These are phyloP conservation scores for Cladorrhinum samala DNA, from an alignment of 495 filamentous ascomycete species.

Conservation along the genomic window DNA sequence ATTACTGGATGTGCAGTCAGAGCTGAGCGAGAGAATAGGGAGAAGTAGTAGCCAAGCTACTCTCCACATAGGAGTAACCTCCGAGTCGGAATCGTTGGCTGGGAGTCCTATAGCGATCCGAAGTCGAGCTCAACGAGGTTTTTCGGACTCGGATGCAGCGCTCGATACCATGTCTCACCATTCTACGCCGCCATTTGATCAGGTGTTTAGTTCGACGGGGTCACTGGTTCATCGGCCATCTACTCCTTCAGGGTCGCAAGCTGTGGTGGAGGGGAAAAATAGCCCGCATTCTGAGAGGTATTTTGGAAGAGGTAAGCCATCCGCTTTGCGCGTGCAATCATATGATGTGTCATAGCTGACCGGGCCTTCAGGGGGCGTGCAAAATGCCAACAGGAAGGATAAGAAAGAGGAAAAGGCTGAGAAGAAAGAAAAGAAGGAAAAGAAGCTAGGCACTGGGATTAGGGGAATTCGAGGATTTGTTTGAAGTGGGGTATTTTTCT, in stretches of 20 bases:
- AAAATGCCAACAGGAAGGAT: slow-evolving; percentile 51
- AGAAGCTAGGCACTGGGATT: slow-evolving; percentile 42
- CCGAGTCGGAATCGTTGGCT: slow-evolving; percentile 1
- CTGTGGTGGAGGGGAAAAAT: slow-evolving; percentile 18
- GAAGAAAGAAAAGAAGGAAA: slow-evolving; percentile 37
- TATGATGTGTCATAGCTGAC: slow-evolving; percentile 24
- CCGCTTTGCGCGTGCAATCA: slow-evolving; percentile 3
- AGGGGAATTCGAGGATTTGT: slow-evolving; percentile 50
- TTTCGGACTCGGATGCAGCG: slow-evolving; percentile 29
- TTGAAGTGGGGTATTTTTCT: slow-evolving; percentile 12
- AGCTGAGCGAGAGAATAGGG: slow-evolving; percentile 7
- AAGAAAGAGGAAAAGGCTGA: slow-evolving; percentile 43
- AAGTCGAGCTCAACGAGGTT: slow-evolving; percentile 21
- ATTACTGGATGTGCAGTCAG: slow-evolving; percentile 31
- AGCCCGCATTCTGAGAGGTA: slow-evolving; percentile 41
- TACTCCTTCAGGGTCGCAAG: slow-evolving; percentile 23
- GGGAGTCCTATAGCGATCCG: slow-evolving; percentile 13
- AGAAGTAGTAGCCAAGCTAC: neutral
- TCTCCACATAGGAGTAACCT: slow-evolving; percentile 5
- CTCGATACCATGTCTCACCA: slow-evolving; percentile 27
- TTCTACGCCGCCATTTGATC: slow-evolving; percentile 32
- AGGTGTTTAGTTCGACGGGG: slow-evolving; percentile 12
- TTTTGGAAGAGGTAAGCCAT: slow-evolving; percentile 40
- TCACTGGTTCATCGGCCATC: slow-evolving; percentile 17
- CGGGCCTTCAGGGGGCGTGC: slow-evolving; percentile 41